phyloP scores from a whole-genome alignment of 176 grass and related monocot species.

The Cymbopogon citratus region DNA sequence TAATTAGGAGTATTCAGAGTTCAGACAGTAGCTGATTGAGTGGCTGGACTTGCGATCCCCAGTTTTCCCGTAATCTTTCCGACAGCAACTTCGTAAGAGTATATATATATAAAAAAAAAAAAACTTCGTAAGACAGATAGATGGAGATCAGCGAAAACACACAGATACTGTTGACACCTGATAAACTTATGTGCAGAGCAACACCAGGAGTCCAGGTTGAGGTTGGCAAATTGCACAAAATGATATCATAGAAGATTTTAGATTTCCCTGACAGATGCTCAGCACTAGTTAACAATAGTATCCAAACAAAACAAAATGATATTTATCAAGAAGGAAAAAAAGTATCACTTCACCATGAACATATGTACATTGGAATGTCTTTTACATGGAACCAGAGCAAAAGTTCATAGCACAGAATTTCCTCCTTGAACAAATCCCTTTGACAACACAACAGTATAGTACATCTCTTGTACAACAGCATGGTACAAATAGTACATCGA shows the following conservation, averaged over 20 bases:
- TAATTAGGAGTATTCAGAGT: not conserved
- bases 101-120: too few relatives aligned
- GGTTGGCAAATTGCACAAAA: not conserved
- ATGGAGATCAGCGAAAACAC: not conserved
- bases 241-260: not conserved
- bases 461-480: slow-evolving; percentile 17
- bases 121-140: not conserved
- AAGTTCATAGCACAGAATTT: slow-evolving; percentile 18
- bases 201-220: not conserved
- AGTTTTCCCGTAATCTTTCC: not conserved
- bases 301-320: not conserved
- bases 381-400: slow-evolving; percentile 1
- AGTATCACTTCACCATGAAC: not conserved
- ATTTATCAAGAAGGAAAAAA: not conserved
- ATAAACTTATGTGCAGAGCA: not conserved
- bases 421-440: slow-evolving; percentile 10
- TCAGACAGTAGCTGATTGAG: not conserved
- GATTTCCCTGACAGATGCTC: not conserved
- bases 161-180: not conserved
- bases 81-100: not conserved
- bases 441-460: not conserved
- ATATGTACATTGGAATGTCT: not conserved
- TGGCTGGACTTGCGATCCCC: not conserved
- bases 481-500: slow-evolving; percentile 9
- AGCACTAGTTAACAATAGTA: not conserved